phyloP scores from a whole-genome alignment of 2,329 filamentous ascomycete species.

The Penicillium brasilianum region DNA sequence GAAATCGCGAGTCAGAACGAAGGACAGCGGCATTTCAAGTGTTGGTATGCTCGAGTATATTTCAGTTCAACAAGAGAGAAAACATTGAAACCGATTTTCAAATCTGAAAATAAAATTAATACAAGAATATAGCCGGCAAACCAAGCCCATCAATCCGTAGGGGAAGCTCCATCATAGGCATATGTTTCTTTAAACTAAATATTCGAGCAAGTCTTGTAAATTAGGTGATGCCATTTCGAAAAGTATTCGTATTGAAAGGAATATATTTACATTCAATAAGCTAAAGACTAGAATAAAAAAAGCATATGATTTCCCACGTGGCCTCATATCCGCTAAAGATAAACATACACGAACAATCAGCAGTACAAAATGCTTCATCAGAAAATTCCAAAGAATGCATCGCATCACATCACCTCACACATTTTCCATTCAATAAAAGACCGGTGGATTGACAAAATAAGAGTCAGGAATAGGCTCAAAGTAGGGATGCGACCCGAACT shows the following conservation, averaged over 20 bases:
- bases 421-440: slow-evolving; percentile 31
- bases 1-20: neutral
- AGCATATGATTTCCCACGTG: neutral
- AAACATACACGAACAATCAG: neutral
- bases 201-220: too few species aligned
- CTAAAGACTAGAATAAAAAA: neutral
- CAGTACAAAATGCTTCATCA: slow-evolving; percentile 1
- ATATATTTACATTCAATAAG: slow-evolving; percentile 9
- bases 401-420: neutral
- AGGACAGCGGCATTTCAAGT: neutral
- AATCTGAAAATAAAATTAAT: too few species aligned
- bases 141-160: too few species aligned
- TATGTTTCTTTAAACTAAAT: too few species aligned
- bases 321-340: slow-evolving; percentile 8
- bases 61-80: neutral
- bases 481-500: slow-evolving; percentile 29
- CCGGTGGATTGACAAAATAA: slow-evolving; percentile 33
- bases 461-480: slow-evolving; percentile 33
- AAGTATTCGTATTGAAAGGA: neutral
- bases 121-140: too few species aligned
- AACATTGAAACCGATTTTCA: too few species aligned
- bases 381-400: neutral
- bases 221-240: neutral
- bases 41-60: neutral
- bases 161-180: too few species aligned